A percentile compares a stretch with the other conserved stretches of the same genome.
phyloP scores from a whole-genome alignment of 257 asterid genomes.

The Forsythia suspensa region DNA sequence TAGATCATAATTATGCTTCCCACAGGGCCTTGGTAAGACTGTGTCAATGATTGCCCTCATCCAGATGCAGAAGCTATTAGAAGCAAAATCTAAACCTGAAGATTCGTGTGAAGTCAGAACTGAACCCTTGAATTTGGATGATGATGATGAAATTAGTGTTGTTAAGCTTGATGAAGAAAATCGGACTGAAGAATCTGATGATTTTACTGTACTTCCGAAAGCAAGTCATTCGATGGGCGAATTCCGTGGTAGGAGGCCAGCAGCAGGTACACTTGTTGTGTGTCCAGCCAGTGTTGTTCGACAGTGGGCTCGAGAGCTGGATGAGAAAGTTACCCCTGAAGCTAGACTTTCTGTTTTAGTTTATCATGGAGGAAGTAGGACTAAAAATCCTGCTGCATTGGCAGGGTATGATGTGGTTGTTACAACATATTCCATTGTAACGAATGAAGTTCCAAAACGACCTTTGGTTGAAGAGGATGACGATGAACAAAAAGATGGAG shows the following conservation, averaged over 20 bases:
- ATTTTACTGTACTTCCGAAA: slow-evolving; percentile 50
- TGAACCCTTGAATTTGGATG: slow-evolving; percentile 89
- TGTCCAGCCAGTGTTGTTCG: slow-evolving; percentile 99
- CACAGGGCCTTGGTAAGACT: slow-evolving; percentile 98
- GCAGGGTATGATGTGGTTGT: slow-evolving; percentile 85
- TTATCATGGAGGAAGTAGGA: slow-evolving; percentile 92
- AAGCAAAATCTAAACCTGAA: slow-evolving; percentile 52
- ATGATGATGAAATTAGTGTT: slow-evolving; percentile 58
- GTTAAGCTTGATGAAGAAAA: slow-evolving; percentile 45
- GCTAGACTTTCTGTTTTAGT: slow-evolving; percentile 60
- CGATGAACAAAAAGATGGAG: slow-evolving; percentile 67
- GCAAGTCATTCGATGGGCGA: slow-evolving; percentile 44
- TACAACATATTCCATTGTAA: slow-evolving; percentile 91
- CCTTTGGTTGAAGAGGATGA: slow-evolving; percentile 88
- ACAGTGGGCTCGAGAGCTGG: slow-evolving; percentile 92
- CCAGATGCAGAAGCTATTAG: slow-evolving; percentile 59
- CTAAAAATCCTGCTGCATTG: slow-evolving; percentile 63
- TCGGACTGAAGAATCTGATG: slow-evolving; percentile 47
- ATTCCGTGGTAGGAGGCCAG: slow-evolving; percentile 70
- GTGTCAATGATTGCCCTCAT: slow-evolving; percentile 91
- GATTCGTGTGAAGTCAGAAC: slow-evolving; percentile 36
- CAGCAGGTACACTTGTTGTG: slow-evolving; percentile 90
- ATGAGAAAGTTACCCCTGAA: slow-evolving; percentile 65
- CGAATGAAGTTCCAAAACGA: slow-evolving; percentile 90
- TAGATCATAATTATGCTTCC: slow-evolving; percentile 11